Conservation (phyloP, 352 stramenopile species). For the Pythium insidiosum region DNA sequence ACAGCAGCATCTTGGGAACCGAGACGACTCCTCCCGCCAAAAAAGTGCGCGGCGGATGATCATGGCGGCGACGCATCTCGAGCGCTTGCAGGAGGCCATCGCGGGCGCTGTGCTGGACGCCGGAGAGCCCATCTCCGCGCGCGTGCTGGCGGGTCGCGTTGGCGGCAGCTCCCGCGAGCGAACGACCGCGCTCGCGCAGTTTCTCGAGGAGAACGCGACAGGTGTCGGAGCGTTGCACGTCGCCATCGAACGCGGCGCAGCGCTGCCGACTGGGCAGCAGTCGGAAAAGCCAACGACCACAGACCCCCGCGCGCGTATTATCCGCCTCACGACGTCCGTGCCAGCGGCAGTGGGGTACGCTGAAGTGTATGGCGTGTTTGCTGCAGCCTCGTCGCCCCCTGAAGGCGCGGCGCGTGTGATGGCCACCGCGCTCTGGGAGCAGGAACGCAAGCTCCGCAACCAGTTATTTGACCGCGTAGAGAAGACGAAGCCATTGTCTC, state of each 20-base stretch:
- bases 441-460: constrained; percentile 55
- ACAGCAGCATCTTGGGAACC: too few species aligned
- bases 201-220: constrained; percentile 20
- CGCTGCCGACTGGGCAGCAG: constrained; percentile 1
- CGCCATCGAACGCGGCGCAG: constrained; percentile 25
- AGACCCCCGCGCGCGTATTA: constrained; percentile 40
- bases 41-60: too few species aligned
- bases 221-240: constrained; percentile 34
- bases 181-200: constrained; percentile 27
- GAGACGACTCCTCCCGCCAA: constrained; percentile 14
- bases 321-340: constrained; percentile 20
- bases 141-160: constrained; percentile 20
- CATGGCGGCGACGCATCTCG: constrained; percentile 11
- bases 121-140: constrained; percentile 44
- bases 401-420: constrained; percentile 11
- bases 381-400: constrained; percentile 7
- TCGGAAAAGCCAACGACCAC: not conserved
- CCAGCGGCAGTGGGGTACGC: constrained; percentile 1
- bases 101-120: constrained; percentile 42
- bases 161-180: constrained; percentile 3
- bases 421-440: constrained; percentile 35
- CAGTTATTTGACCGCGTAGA: constrained; percentile 30
- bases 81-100: constrained; percentile 52
- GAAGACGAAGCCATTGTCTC: constrained; percentile 32
- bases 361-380: constrained; percentile 54